Evolutionary conservation across 345 rosid species (phyloP).

Genomic region (Ceriops decandra): DNA sequence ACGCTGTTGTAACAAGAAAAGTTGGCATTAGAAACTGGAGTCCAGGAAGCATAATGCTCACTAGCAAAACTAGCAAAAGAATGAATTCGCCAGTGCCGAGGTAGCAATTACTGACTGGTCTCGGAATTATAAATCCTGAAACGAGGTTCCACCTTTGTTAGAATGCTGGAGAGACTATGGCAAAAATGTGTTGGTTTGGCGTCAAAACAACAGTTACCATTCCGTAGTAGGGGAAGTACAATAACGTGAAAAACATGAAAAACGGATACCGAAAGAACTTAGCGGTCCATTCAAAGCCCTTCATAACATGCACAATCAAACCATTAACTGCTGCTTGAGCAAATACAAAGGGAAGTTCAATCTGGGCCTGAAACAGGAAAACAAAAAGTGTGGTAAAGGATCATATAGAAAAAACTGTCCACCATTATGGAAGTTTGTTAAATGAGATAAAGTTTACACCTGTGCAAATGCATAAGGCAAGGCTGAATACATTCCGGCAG

Average conservation of each 20-base stretch:
- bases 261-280: conserved; percentile 66
- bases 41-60: background rate
- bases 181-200: conserved; percentile 55
- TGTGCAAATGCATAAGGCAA: conserved; percentile 77
- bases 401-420: no score
- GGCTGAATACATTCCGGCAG: conserved; percentile 82
- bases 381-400: background rate
- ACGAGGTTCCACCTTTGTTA: conserved; percentile 53
- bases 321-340: conserved; percentile 48
- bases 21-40: background rate
- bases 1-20: conserved; percentile 15
- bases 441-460: conserved; percentile 8
- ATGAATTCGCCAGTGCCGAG: background rate
- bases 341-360: conserved; percentile 58
- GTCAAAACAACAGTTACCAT: conserved; percentile 69
- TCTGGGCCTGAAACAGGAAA: background rate
- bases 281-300: conserved; percentile 55
- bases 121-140: conserved; percentile 58
- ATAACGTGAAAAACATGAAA: conserved; percentile 53
- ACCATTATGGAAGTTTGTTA: background rate
- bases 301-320: conserved; percentile 55
- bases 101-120: conserved; percentile 36
- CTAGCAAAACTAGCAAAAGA: background rate
- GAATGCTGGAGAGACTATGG: conserved; percentile 48
- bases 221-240: conserved; percentile 68